Evolutionary conservation across 306 rosid genomes (phyloP).

Genomic region (Casuarina glauca): DNA sequence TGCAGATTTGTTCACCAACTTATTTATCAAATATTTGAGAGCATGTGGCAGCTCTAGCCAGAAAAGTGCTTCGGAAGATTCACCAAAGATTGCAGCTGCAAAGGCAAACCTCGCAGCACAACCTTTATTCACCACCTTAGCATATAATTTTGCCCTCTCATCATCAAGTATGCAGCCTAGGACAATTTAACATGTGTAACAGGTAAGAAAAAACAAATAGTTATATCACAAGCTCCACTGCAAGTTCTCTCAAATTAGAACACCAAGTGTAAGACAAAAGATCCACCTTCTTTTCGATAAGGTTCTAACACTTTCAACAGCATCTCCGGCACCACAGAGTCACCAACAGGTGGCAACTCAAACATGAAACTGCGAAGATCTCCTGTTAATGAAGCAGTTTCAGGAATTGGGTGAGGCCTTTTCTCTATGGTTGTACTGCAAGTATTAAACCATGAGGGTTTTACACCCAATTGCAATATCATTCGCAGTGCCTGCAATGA

Average conservation of each 20-base stretch:
- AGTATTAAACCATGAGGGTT: constrained; percentile 95
- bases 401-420: constrained; percentile 81
- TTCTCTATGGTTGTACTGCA: constrained; percentile 65
- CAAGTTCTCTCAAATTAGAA: constrained; percentile 24
- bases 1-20: constrained; percentile 61
- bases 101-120: constrained; percentile 81
- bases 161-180: constrained; percentile 91
- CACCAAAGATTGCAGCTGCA: constrained; percentile 92
- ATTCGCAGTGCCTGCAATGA: constrained; percentile 77
- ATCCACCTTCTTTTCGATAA: constrained; percentile 81
- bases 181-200: constrained; percentile 32
- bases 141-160: constrained; percentile 87
- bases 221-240: constrained; percentile 8
- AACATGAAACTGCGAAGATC: constrained; percentile 90
- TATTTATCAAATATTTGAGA: constrained; percentile 70
- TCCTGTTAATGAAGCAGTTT: constrained; percentile 57
- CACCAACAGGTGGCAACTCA: constrained; percentile 73
- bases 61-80: constrained; percentile 88
- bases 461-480: constrained; percentile 94
- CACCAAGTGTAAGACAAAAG: constrained; percentile 21
- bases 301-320: constrained; percentile 93
- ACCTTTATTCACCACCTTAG: constrained; percentile 78
- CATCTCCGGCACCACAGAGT: constrained; percentile 90
- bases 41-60: constrained; percentile 93
- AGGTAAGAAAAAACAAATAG: constrained; percentile 28